Percentiles rank a stretch among this genome's conserved stretches.
phyloP scores from a whole-genome alignment of 2,329 filamentous ascomycete species.

The Fusarium napiforme region DNA sequence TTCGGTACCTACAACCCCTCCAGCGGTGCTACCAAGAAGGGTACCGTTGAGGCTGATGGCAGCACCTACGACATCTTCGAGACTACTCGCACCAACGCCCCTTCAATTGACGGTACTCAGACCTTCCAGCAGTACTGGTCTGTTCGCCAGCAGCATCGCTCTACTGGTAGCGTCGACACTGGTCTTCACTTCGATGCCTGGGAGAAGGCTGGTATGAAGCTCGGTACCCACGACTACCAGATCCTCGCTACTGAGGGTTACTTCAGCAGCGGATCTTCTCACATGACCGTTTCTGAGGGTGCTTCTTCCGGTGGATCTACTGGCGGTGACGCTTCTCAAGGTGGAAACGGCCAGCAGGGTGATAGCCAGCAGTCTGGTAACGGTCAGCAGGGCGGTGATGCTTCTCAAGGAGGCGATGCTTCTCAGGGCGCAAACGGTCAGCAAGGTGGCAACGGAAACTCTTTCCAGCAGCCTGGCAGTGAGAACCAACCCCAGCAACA shows the following conservation, averaged over 20 bases:
- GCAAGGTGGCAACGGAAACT: slow-evolving; percentile 12
- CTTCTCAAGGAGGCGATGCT: neutral
- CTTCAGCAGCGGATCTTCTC: slow-evolving; percentile 59
- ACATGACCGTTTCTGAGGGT: slow-evolving; percentile 55
- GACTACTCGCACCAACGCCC: slow-evolving; percentile 53
- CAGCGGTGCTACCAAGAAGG: slow-evolving; percentile 47
- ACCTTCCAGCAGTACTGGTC: slow-evolving; percentile 67
- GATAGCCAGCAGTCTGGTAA: too few relatives aligned
- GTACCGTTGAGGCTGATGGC: slow-evolving; percentile 50
- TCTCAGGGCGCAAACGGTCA: neutral
- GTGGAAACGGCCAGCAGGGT: neutral
- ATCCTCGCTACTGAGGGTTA: slow-evolving; percentile 67
- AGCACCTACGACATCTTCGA: slow-evolving; percentile 53
- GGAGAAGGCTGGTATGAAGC: slow-evolving; percentile 58
- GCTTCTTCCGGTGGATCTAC: neutral
- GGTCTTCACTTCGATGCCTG: slow-evolving; percentile 65
- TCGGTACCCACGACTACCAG: slow-evolving; percentile 64
- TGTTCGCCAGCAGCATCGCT: slow-evolving; percentile 60
- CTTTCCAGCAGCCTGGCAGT: slow-evolving; percentile 3
- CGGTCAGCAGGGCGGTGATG: neutral
- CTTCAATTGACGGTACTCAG: slow-evolving; percentile 59
- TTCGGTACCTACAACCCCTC: slow-evolving; percentile 49
- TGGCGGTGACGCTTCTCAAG: neutral
- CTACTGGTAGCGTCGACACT: slow-evolving; percentile 60
- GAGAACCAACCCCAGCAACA: slow-evolving; percentile 12